Conservation (phyloP, 305 asterid species). For the Fraxinus latifolia region DNA sequence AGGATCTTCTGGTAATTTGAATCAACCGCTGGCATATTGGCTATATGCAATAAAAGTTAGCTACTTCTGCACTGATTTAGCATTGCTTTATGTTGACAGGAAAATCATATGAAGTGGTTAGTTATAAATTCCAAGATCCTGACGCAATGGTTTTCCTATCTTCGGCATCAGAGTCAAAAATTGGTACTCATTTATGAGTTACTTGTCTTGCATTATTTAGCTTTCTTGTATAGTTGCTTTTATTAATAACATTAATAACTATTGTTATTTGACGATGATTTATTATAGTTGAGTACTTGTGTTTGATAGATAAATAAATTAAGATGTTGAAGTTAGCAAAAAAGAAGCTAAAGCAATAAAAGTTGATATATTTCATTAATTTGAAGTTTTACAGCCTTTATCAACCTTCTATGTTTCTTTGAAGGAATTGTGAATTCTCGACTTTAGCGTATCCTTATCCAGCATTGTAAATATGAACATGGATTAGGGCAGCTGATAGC, state of each 20-base stretch:
- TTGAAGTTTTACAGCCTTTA: not conserved
- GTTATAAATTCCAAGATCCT: constrained; percentile 43
- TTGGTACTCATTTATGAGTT: constrained; percentile 34
- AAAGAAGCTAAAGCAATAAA: not conserved
- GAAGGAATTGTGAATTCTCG: not conserved
- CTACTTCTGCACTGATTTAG: not conserved
- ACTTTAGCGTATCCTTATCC: not conserved
- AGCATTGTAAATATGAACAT: not conserved
- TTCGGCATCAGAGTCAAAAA: constrained; percentile 46
- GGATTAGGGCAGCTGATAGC: not conserved
- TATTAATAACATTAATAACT: not conserved
- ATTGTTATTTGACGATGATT: not conserved
- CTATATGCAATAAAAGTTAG: not conserved
- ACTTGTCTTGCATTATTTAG: not conserved
- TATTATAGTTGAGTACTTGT: not conserved
- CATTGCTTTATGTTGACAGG: constrained; percentile 38
- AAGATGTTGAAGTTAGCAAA: not conserved
- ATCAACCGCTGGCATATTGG: not conserved
- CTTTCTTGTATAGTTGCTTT: not conserved
- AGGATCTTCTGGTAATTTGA: constrained; percentile 43
- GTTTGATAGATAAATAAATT: not conserved
- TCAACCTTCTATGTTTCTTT: not conserved
- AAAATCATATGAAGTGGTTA: constrained; percentile 59
- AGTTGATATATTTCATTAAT: not conserved
- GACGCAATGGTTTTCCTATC: constrained; percentile 53